Evolutionary conservation across 345 rosid genomes (phyloP), one percentile per base, ranked within the genome.

Genomic region (Carallia pectinifolia): DNA sequence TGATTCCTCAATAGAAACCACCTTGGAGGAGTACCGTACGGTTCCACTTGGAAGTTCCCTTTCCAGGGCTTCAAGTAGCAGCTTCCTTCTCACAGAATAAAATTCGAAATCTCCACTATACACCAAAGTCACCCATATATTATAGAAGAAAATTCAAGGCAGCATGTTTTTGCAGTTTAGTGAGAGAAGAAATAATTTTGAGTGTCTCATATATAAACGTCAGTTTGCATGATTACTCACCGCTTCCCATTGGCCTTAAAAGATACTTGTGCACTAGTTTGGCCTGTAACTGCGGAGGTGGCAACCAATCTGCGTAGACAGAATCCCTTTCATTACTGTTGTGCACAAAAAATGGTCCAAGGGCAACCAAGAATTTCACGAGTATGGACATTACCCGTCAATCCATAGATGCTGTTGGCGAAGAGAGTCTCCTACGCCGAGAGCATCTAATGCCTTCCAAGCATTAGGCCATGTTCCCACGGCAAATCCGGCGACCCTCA

Each of bases 381-480:
- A 44, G 16, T 12, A 30, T 2, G 60, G 7, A 9, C 60, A 30
- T 64, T 76, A 81, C 91, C 87, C 80, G 6, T 76, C 69, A 34
- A 90, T 71, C 13, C 34, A 72, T 31, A 30, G 29, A 70, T 88
- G 91, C 31, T 72, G 79, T 58, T 33, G 56, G 7, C 90, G 90
- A 44, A 91, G 66, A 7, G 73, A 70, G 30, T 88, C 70, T 15
- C 84, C 85, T 4, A 90, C 62, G 56, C 90, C 90, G 18, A 85
- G 44, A 54, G 84, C 89, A 66, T 88, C 97, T 74, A 89, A 74
- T 38, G 93, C 93, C 71, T 72, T 89, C 97, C 93, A 88, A 63
- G 86, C 95, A 58, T 91, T 91, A 44, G 76, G 59, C 90, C 86
- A 92, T 17, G 59, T 74, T 0, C 75, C 13, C 3, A 90, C 53